Evolutionary conservation across 768 basidiomycete genomes (phyloP), one percentile per base, ranked within the genome.

Genomic region (Agaricus bisporus): DNA sequence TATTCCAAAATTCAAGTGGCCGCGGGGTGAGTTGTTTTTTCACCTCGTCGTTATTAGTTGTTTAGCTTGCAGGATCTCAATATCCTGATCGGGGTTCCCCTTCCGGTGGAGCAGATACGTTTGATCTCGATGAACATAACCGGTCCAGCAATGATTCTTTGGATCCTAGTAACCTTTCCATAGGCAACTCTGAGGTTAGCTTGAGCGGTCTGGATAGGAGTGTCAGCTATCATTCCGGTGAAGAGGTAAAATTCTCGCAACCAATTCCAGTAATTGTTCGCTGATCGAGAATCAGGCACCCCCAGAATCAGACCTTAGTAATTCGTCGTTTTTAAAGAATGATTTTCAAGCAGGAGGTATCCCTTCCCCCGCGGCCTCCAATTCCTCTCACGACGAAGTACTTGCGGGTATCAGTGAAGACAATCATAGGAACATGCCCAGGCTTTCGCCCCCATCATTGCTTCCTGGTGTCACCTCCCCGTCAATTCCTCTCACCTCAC

Each of bases 1-100:
- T 37, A 61, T 73, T 49, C 70, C 71, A 3, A 63, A 58, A 43
- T 71, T 72, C 45, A 64, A 61, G 37, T 48, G 71, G 25, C 58
- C 61, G 17, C 43, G 59, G 48, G 65, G 66, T 66, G 45, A 38
- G 62, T 48, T 29, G 41, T 42, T 28, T 41, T 28, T 25, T 7
- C 32, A 11, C n/a, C 7, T 36, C 3, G 8, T 54, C 22, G 10
- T 12, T 36, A n/a, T 49, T 44, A 41, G 46, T 42, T 51, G 56
- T 47, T 58, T 49, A 22, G 51, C 48, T 49, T 25, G 52, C 32
- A 63, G 59, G 42, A 11, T 37, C 54, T 18, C 48, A 58, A 37
- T 18, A 32, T 36, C 17, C 38, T 17, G 57, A 61, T 20, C 51
- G 50, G n/a, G 57, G 50, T 5, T 41, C 48, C 5, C 58, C 66